Percentiles rank a stretch among this genome's conserved stretches.
These are phyloP conservation scores for Xylariomycetidae sp. DNA, from an alignment of 2,329 filamentous ascomycete species.

Conservation along the genomic window DNA sequence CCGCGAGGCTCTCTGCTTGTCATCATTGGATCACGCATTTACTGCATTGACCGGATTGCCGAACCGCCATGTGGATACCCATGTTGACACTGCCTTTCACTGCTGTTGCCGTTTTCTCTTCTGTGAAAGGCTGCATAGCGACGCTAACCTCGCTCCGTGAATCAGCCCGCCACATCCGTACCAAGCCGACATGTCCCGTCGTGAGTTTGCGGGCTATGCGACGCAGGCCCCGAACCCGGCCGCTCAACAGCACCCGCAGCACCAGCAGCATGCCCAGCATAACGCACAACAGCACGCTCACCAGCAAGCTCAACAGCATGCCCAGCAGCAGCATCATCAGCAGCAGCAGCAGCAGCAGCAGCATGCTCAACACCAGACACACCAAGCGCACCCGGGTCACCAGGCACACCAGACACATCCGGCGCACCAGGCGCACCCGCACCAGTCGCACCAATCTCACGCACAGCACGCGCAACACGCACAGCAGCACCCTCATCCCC, in stretches of 20 bases:
- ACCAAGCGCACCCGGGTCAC: constrained; percentile 21
- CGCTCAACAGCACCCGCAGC: constrained; percentile 30
- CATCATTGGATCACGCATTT: too few species aligned
- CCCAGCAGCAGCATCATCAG: constrained; percentile 23
- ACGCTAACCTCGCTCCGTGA: constrained; percentile 30
- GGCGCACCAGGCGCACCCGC: constrained; percentile 25
- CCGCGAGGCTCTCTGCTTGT: too few species aligned
- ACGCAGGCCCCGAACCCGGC: constrained; percentile 22
- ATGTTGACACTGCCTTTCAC: too few species aligned
- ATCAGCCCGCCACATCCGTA: constrained; percentile 42
- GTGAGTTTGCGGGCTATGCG: constrained; percentile 32
- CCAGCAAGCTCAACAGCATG: constrained; percentile 31
- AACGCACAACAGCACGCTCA: constrained; percentile 26
- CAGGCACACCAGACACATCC: constrained; percentile 19
- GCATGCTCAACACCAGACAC: constrained; percentile 31
- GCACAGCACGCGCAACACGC: constrained; percentile 26
- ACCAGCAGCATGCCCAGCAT: constrained; percentile 24
- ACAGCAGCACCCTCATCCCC: constrained; percentile 29
- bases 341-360: constrained; percentile 28
- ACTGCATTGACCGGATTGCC: too few species aligned
- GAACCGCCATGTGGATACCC: too few species aligned
- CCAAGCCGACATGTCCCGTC: constrained; percentile 45
- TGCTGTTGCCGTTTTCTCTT: constrained; percentile 4
- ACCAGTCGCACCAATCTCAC: constrained; percentile 30
- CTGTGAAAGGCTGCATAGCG: not conserved